phyloP scores from a whole-genome alignment of 148 eudicot genomes.

The Euryodendron excelsum region DNA sequence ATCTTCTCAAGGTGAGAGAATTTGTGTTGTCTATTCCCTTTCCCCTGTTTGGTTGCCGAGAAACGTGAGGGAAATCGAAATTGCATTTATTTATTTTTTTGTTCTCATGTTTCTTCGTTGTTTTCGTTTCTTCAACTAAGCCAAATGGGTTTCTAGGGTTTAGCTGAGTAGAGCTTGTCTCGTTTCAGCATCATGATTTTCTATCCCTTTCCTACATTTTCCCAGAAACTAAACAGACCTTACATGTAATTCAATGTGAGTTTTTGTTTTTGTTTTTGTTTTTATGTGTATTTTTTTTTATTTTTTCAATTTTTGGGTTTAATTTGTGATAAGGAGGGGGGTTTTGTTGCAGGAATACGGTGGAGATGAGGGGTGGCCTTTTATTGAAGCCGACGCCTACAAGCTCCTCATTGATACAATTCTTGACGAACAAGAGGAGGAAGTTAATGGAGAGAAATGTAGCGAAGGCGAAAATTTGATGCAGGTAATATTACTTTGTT shows the following conservation, averaged over 20 bases:
- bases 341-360: conserved; percentile 16
- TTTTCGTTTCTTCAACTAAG: neutral
- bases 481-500: neutral
- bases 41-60: conserved; percentile 5
- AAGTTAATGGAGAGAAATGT: neutral
- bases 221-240: too few species aligned
- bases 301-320: neutral
- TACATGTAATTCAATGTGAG: neutral
- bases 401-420: conserved; percentile 9
- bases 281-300: neutral
- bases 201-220: neutral
- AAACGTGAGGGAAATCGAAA: neutral
- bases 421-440: conserved; percentile 10
- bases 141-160: neutral
- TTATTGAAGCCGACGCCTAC: conserved; percentile 14
- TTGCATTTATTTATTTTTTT: neutral
- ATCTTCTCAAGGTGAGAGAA: neutral
- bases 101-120: neutral
- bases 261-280: too few species aligned
- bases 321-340: neutral
- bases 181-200: too few species aligned
- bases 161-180: neutral
- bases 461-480: neutral
- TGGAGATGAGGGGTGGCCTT: conserved; percentile 15
- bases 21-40: neutral